These are phyloP conservation scores for Dendrobium nobile DNA, from an alignment of 106 monocot species.

Conservation along the genomic window DNA sequence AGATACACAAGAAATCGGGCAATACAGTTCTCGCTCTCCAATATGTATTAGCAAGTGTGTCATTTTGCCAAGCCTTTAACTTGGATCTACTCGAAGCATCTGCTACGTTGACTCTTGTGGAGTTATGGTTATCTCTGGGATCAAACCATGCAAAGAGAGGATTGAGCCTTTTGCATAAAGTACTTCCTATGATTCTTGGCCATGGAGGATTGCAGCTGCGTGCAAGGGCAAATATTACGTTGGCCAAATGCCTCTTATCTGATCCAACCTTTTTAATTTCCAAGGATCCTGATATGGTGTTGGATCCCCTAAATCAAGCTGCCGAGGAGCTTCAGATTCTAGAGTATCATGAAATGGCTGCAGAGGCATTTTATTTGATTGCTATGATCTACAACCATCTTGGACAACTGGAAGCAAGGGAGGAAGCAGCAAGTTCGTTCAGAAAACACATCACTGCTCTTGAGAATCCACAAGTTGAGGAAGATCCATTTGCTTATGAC, in stretches of 20 bases:
- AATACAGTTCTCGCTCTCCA: conserved; percentile 75
- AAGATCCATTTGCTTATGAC: conserved; percentile 16
- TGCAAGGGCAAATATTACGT: conserved; percentile 66
- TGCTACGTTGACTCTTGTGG: conserved; percentile 66
- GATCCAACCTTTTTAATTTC: conserved; percentile 65
- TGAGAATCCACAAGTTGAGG: conserved; percentile 36
- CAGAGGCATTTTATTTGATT: conserved; percentile 84
- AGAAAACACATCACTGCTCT: conserved; percentile 48
- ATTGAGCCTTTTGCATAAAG: conserved; percentile 36
- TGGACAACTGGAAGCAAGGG: conserved; percentile 54
- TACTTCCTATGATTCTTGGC: conserved; percentile 84
- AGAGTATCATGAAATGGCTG: conserved; percentile 84
- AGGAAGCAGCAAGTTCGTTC: conserved; percentile 71
- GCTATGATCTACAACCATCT: conserved; percentile 62
- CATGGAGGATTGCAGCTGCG: conserved; percentile 92
- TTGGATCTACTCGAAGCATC: conserved; percentile 96
- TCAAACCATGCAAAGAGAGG: conserved; percentile 70
- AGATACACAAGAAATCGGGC: conserved; percentile 96
- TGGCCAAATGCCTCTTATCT: conserved; percentile 69
- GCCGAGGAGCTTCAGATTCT: conserved; percentile 70
- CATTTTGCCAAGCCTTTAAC: conserved; percentile 92
- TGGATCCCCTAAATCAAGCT: conserved; percentile 79
- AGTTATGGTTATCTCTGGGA: conserved; percentile 89
- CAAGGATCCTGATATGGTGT: conserved; percentile 43
- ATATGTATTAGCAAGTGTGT: conserved; percentile 82